Evolutionary conservation across 371 early-diverging fungal species (phyloP), one percentile per base, ranked within the genome.

Genomic region (Rhizopus arrhizus): DNA sequence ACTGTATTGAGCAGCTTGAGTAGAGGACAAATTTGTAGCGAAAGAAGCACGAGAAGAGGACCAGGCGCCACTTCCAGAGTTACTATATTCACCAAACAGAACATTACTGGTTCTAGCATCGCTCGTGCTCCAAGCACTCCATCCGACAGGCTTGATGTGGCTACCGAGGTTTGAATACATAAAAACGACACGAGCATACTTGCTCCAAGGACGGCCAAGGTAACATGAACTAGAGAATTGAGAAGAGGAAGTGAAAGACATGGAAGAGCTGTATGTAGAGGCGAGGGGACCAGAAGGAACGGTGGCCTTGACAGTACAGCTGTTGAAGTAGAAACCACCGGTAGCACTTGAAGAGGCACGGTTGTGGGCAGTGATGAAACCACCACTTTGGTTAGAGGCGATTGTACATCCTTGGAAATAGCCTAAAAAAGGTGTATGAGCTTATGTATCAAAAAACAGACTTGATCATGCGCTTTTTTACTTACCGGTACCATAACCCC

Each of bases 341-440:
- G 22, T 22, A 3, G 67, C 63, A 8, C 28, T 58, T 5, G 58
- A 6, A 33, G 53, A 42, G 4, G 6, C 55, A 22, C 70, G 50
- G 16, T 65, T 62, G 35, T 70, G 65, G 28, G 70, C 66, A 5
- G 62, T 62, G 13, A 65, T 59, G 36, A 35, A 53, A n/a, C 56
- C 59, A 2, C 59, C 70, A 7, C 38, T 36, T 34, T 48, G 36
- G 28, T 70, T 70, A n/a, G 65, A 59, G 7, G 62, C 66, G 32
- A 75, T 63, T 8, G 69, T 66, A 51, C 72, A 69, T 22, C 33
- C 31, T 35, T 75, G 61, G 62, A 75, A 72, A 45, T 66, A 71
- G 46, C 38, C 53, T 53, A 36, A 35, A 32, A 6, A 10, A 35
- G 22, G 22, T 22, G 2, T 22, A 22, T 22, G 22, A 22, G 22